A percentile compares a stretch with the other conserved stretches of the same genome.
Conservation (phyloP, 345 rosid species). For the Excoecaria cochinchinensis region DNA sequence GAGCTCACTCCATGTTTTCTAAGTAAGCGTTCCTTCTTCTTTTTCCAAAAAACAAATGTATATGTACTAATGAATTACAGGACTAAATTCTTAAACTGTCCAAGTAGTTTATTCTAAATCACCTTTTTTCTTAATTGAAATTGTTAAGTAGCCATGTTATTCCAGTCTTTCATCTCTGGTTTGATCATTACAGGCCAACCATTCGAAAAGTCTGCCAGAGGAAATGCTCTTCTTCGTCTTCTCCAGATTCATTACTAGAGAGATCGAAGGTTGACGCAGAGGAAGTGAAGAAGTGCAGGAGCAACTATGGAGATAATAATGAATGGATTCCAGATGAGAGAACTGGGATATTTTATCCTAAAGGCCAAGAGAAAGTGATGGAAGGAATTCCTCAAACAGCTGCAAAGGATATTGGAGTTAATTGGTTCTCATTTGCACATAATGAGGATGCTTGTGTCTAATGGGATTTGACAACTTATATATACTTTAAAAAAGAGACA, state of each 20-base stretch:
- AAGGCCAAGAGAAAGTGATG: constrained; percentile 50
- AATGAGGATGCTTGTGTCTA: not conserved
- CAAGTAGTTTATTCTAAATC: too few relatives aligned
- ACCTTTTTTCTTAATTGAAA: too few relatives aligned
- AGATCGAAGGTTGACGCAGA: constrained; percentile 27
- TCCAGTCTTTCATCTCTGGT: not conserved
- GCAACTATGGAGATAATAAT: not conserved
- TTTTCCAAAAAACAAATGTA: too few relatives aligned
- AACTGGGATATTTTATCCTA: constrained; percentile 49
- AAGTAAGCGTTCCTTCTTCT: constrained; percentile 25
- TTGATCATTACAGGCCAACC: constrained; percentile 24
- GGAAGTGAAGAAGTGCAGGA: constrained; percentile 16
- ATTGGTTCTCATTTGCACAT: constrained; percentile 18
- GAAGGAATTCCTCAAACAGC: constrained; percentile 37
- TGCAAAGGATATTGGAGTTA: constrained; percentile 25
- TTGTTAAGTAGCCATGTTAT: too few relatives aligned
- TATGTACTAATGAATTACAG: too few relatives aligned
- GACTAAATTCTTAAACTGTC: too few relatives aligned
- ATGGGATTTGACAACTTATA: not conserved
- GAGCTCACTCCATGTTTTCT: constrained; percentile 36
- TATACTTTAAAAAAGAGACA: not conserved
- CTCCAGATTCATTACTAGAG: constrained; percentile 3
- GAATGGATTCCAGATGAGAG: constrained; percentile 40
- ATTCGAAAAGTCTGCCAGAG: constrained; percentile 33
- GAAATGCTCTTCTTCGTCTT: constrained; percentile 19